A percentile compares a stretch with the other conserved stretches of the same genome.
phyloP scores from a whole-genome alignment of 108 stramenopile species.

The Aurantiochytrium sp. region DNA sequence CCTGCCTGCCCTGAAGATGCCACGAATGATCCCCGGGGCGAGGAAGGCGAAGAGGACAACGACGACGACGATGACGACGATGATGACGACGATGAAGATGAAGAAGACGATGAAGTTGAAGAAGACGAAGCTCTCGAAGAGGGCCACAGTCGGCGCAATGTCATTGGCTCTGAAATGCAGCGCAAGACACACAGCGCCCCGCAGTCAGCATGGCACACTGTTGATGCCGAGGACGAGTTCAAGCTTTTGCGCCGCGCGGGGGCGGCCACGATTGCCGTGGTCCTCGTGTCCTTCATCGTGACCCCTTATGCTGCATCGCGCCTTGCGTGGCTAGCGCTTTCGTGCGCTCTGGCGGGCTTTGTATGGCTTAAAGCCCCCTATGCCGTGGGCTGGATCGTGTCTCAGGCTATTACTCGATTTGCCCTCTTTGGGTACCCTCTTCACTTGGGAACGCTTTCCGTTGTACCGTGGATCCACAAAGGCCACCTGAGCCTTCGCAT shows the following conservation, averaged over 20 bases:
- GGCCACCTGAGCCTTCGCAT: neutral
- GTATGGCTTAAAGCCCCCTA: neutral
- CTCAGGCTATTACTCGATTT: neutral
- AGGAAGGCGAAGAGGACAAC: neutral
- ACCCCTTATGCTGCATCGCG: neutral
- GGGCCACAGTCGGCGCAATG: neutral
- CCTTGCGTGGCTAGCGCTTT: neutral
- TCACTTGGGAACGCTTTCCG: neutral
- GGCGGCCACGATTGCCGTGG: neutral
- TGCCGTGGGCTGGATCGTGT: neutral
- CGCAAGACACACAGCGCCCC: neutral
- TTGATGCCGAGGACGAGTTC: neutral
- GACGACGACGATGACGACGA: neutral
- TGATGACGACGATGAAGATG: neutral
- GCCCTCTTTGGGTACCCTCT: slow-evolving; percentile 5
- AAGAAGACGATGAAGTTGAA: neutral
- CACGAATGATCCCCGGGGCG: neutral
- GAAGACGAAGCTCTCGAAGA: neutral
- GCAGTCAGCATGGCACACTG: neutral
- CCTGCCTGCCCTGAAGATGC: neutral
- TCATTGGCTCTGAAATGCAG: neutral
- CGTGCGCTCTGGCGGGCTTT: neutral
- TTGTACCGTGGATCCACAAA: neutral
- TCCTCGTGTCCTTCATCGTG: neutral
- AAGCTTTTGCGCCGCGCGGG: neutral